A percentile compares a stretch with the other conserved stretches of the same genome.
These are phyloP conservation scores for Dipteronia sinensis DNA, from an alignment of 345 rosid species.

Conservation along the genomic window DNA sequence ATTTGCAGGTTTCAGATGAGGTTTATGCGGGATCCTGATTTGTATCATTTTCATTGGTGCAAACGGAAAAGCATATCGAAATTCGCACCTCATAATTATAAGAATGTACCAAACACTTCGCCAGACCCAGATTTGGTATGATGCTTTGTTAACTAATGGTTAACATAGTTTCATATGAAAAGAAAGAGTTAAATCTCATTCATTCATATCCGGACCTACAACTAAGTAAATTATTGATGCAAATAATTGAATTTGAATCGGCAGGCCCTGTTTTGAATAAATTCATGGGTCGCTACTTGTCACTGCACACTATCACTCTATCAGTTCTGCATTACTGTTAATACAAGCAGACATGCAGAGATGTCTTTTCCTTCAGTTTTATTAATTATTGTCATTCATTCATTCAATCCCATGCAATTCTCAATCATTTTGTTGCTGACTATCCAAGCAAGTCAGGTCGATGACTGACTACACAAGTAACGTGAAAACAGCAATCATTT, in stretches of 20 bases:
- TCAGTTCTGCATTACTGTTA: constrained; percentile 15
- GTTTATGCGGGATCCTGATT: too few relatives aligned
- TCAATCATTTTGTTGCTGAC: constrained; percentile 6
- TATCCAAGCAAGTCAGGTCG: neutral
- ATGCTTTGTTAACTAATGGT: too few relatives aligned
- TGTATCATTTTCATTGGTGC: neutral
- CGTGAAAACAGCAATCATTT: neutral
- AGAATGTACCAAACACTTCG: too few relatives aligned
- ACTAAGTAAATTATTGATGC: constrained; percentile 20
- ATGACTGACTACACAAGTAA: neutral
- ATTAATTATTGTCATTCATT: neutral
- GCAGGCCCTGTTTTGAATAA: neutral
- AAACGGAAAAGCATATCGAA: too few relatives aligned
- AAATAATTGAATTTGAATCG: constrained; percentile 25
- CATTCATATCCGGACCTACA: constrained; percentile 24
- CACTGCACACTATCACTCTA: neutral
- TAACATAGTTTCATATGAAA: neutral
- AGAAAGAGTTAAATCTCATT: neutral
- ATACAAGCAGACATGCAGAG: neutral
- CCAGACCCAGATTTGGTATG: too few relatives aligned
- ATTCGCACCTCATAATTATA: too few relatives aligned
- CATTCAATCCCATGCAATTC: neutral
- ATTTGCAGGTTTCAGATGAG: too few relatives aligned
- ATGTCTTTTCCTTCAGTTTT: constrained; percentile 7
- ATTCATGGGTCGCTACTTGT: neutral